Base-by-base conservation (phyloP, 495 filamentous ascomycete species). In the Daldinia childiae region DNA sequence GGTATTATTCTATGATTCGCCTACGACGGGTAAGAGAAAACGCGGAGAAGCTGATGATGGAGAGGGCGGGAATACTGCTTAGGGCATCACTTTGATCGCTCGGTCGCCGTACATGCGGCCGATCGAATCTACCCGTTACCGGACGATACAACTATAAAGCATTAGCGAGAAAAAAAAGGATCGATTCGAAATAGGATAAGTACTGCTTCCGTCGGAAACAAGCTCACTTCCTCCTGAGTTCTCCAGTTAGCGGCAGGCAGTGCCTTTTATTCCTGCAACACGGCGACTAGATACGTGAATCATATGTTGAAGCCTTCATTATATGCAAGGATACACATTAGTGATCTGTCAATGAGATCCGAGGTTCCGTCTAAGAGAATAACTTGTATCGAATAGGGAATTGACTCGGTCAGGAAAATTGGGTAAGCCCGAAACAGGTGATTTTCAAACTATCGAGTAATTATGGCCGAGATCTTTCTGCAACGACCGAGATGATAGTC, bases 1-100 rank as follows among this genome's bases (percentile, higher is more conserved):
- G 54, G 83, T 79, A 65, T 82, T 80, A 39, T 79, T 77, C 30
- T 63, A 66, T 26, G 75, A 71, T n/a, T 62, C 50, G 79, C 66
- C 62, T 75, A 69, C 43, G n/a, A 63, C 73, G 27, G 78, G 74
- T 43, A 90, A 89, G 78, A 81, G 88, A 64, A 90, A 89, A 76
- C 77, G 87, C 30, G 82, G 67, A 34, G 82, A 81, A 21, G 68
- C 77, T 17, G 82, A 82, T 67, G 75, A 74, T 15, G 69, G 60
- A 24, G 36, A 39, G 38, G 71, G 27, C 45, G 61, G 48, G 17
- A 62, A 57, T 50, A 60, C 56, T 58, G 69, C 72, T 58, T 64
- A 74, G 51, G 70, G 43, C 45, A 62, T 45, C 30, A 51, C 17
- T 43, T 65, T 38, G 9, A 41, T 57, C 26, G 48, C 12, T 34